These are phyloP conservation scores for Nemania serpens DNA, from an alignment of 2,329 filamentous ascomycete genomes.

Conservation along the genomic window DNA sequence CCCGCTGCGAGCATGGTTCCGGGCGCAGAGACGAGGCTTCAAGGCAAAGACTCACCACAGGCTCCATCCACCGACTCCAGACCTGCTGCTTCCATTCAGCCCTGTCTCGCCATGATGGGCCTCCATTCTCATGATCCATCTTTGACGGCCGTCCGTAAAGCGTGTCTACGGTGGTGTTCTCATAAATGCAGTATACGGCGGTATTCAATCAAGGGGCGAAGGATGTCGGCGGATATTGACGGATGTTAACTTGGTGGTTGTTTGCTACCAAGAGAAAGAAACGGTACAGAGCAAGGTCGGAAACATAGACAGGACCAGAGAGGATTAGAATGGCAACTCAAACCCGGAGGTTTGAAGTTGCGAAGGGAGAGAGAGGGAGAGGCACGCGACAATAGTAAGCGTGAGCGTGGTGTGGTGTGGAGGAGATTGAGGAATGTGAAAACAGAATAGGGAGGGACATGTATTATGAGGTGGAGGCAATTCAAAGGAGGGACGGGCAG, in stretches of 20 bases:
- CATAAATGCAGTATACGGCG: conserved; percentile 8
- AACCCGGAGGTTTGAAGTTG: background rate
- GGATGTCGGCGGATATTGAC: too few species aligned
- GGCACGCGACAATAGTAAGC: conserved; percentile 15
- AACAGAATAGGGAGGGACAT: conserved; percentile 17
- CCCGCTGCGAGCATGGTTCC: too few species aligned
- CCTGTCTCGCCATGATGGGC: conserved; percentile 30
- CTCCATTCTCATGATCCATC: conserved; percentile 26
- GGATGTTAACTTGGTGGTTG: background rate
- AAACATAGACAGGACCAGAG: background rate
- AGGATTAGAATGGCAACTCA: background rate
- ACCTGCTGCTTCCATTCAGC: conserved; percentile 34
- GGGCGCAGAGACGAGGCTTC: background rate
- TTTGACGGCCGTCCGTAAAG: conserved; percentile 1
- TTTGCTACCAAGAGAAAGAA: background rate
- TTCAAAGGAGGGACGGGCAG: conserved; percentile 11
- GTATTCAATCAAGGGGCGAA: too few species aligned
- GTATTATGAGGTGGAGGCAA: conserved; percentile 13
- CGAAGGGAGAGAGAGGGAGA: background rate
- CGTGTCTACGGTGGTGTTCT: conserved; percentile 5
- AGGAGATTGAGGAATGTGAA: conserved; percentile 12
- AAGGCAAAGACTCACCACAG: conserved; percentile 24
- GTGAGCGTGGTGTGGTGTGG: conserved; percentile 4
- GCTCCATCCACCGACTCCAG: conserved; percentile 35
- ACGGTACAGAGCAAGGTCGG: background rate